phyloP scores from a whole-genome alignment of 352 stramenopile species.

The Phytophthora rubi region DNA sequence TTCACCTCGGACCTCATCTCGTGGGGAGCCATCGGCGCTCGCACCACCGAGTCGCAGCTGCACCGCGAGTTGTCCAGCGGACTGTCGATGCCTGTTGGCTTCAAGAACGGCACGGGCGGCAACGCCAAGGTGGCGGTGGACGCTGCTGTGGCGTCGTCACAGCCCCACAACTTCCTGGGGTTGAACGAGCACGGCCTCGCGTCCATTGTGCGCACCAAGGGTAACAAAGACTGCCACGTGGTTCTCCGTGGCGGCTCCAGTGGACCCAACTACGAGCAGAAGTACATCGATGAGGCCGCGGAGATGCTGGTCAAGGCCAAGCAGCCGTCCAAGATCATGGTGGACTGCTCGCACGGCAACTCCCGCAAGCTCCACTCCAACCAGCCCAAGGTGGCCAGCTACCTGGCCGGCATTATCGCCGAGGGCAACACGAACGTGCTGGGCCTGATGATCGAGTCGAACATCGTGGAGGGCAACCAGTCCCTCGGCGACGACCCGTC shows the following conservation, averaged over 20 bases:
- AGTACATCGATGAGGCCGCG: slow-evolving; percentile 71
- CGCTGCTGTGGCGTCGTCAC: slow-evolving; percentile 66
- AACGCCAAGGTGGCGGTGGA: slow-evolving; percentile 86
- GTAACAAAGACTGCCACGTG: slow-evolving; percentile 87
- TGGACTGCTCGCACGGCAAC: slow-evolving; percentile 91
- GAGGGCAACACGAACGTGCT: slow-evolving; percentile 73
- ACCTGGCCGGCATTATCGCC: slow-evolving; percentile 70
- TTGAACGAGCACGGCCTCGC: slow-evolving; percentile 84
- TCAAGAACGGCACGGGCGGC: slow-evolving; percentile 87
- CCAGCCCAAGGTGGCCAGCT: slow-evolving; percentile 78
- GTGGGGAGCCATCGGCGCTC: slow-evolving; percentile 85
- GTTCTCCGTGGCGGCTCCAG: slow-evolving; percentile 78
- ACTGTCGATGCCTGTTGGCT: slow-evolving; percentile 84
- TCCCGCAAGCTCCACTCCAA: slow-evolving; percentile 86
- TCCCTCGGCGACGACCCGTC: slow-evolving; percentile 67
- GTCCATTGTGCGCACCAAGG: slow-evolving; percentile 86
- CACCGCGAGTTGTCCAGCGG: slow-evolving; percentile 84
- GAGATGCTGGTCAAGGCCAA: slow-evolving; percentile 68
- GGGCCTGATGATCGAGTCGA: slow-evolving; percentile 91
- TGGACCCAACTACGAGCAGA: slow-evolving; percentile 85
- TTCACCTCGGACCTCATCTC: slow-evolving; percentile 82
- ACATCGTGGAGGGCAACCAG: slow-evolving; percentile 89
- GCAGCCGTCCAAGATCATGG: slow-evolving; percentile 81
- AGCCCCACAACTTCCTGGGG: slow-evolving; percentile 83
- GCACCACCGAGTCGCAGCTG: slow-evolving; percentile 85